Evolutionary conservation across 371 early-diverging fungal species (phyloP), one percentile per base, ranked within the genome.

Genomic region (Haplosporangium sp.): DNA sequence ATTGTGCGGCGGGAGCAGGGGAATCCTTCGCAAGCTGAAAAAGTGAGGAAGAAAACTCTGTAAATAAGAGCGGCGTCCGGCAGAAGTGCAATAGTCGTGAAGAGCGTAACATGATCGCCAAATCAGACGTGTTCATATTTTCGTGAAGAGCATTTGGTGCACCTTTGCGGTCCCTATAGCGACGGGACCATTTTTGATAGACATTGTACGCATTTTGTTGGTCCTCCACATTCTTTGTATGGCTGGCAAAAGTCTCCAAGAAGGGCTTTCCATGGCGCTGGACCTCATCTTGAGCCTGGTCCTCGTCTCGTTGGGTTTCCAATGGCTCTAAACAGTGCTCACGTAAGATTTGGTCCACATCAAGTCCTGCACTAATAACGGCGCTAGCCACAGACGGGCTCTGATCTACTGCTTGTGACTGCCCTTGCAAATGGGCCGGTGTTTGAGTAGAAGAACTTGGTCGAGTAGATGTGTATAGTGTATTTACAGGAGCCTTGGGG

Each of bases 101-200:
- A 0, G 91, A 88, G 38, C 91, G 89, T 42, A 92, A 62, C 64
- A 91, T 89, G 44, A 88, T 84, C 13, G 85, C 85, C 35, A 92
- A 74, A 72, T 92, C 92, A 3, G 84, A 71, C 0, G 83, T 85
- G 1, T 86, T 84, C 83, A 90, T 87, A 72, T 85, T 89, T 71
- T 90, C 89, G 11, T 83, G 76, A 35, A 69, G 61, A 1, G 69
- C 63, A 2, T 83, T 82, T 0, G 76, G 81, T 5, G 76, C 74
- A 10, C 72, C 76, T 17, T 86, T 85, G 6, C 77, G 72, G 2
- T 84, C 86, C 47, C 83, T 73, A 66, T 87, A 89, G 1, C 88
- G 86, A 40, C 84, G 83, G n/a, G 88, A 89, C 92, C 92, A 92
- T 79, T 91, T 91, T 5, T 85, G 85, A 56, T 91, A 91, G 3